Percentiles rank a stretch among this genome's conserved stretches.
phyloP scores from a whole-genome alignment of 768 basidiomycete genomes.

The Jaapia argillacea region DNA sequence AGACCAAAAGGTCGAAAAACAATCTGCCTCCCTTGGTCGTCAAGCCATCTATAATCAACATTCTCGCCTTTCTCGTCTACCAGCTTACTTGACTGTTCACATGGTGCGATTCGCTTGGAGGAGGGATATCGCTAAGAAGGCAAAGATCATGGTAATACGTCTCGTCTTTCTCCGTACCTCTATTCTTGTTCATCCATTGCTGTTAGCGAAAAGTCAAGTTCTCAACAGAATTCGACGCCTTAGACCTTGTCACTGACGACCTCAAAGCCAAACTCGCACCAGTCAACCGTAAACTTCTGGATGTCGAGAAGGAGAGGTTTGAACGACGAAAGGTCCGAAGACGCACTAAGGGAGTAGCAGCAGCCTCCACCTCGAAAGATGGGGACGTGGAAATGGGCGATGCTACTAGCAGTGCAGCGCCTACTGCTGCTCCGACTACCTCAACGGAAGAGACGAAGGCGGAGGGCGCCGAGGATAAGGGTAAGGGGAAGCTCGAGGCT shows the following conservation, averaged over 20 bases:
- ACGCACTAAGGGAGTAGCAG: constrained; percentile 44
- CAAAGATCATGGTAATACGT: constrained; percentile 96
- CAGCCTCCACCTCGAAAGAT: constrained; percentile 16
- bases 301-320: constrained; percentile 71
- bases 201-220: constrained; percentile 93
- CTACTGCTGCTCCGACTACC: constrained; percentile 9
- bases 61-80: constrained; percentile 75
- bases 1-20: constrained; percentile 82
- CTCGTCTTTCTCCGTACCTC: too few species aligned
- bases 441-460: constrained; percentile 13
- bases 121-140: constrained; percentile 81
- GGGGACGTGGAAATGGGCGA: constrained; percentile 37
- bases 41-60: constrained; percentile 76
- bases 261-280: constrained; percentile 64
- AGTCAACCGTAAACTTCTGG: constrained; percentile 61
- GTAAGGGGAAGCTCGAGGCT: constrained; percentile 18
- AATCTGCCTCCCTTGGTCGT: constrained; percentile 67
- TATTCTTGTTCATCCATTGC: too few species aligned
- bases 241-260: constrained; percentile 75
- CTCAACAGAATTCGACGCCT: constrained; percentile 76
- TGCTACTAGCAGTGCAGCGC: constrained; percentile 13
- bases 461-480: constrained; percentile 17
- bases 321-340: constrained; percentile 80
- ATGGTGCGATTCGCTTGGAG: constrained; percentile 98
- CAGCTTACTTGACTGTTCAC: constrained; percentile 79